Conservation (phyloP, 1,284 basidiomycete species). For the Farysia itapuensis region DNA sequence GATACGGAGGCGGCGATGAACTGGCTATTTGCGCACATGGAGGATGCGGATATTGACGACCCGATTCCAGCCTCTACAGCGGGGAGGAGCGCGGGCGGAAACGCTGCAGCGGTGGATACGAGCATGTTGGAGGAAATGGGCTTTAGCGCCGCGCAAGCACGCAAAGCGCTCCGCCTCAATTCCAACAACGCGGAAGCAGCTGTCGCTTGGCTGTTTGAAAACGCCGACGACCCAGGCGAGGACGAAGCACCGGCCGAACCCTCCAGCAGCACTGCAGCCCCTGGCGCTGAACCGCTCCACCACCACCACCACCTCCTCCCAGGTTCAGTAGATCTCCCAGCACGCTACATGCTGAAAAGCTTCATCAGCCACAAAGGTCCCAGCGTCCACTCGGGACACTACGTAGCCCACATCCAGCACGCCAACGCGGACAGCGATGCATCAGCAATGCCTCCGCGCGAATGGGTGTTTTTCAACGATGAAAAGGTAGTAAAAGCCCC, state of each 20-base stretch:
- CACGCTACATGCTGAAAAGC: conserved; percentile 77
- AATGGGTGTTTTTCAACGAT: conserved; percentile 47
- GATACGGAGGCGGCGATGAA: conserved; percentile 85
- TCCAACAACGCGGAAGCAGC: conserved; percentile 77
- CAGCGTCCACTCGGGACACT: conserved; percentile 73
- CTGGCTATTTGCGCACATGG: conserved; percentile 93
- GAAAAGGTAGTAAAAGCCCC: conserved; percentile 43
- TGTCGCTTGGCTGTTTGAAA: conserved; percentile 95
- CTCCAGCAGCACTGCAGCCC: background rate
- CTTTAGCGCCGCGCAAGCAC: conserved; percentile 79
- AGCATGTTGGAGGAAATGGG: conserved; percentile 86
- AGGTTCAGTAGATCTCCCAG: conserved; percentile 66
- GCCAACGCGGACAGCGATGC: conserved; percentile 49
- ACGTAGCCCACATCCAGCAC: conserved; percentile 75
- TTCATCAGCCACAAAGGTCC: conserved; percentile 98
- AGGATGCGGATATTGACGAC: conserved; percentile 85
- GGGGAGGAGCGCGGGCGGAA: background rate
- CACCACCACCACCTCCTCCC: conserved; percentile 5
- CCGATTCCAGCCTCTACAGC: conserved; percentile 66
- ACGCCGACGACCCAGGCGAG: conserved; percentile 81
- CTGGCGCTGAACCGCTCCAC: background rate
- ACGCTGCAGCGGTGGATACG: conserved; percentile 55
- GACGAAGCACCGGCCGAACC: conserved; percentile 59
- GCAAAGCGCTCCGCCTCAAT: conserved; percentile 85
- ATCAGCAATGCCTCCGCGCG: background rate